Percentiles rank a stretch among this genome's conserved stretches.
Conservation (phyloP, 441 rosid species). For the Iberis amara region DNA sequence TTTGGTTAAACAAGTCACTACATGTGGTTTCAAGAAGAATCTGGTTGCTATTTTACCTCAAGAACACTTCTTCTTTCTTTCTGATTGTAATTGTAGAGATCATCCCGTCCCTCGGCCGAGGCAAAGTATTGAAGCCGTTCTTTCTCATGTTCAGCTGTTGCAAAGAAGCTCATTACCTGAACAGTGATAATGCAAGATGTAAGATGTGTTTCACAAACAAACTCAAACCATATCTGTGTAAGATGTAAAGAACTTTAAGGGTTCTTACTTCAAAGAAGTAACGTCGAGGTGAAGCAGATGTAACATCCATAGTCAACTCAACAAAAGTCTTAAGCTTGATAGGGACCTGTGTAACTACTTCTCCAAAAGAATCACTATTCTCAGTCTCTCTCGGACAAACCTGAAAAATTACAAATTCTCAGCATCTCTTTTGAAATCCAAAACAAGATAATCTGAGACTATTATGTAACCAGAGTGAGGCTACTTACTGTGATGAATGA, state of each 20-base stretch:
- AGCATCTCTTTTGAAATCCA: conserved; percentile 7
- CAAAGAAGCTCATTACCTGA: conserved; percentile 85
- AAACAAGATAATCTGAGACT: neutral
- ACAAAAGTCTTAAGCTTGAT: conserved; percentile 62
- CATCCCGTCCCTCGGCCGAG: conserved; percentile 94
- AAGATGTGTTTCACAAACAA: too few relatives aligned
- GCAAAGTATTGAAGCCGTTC: conserved; percentile 82
- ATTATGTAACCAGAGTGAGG: neutral
- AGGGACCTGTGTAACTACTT: conserved; percentile 36
- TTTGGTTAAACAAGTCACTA: conserved; percentile 4
- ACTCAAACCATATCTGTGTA: neutral
- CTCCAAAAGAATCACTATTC: conserved; percentile 27
- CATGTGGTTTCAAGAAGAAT: conserved; percentile 9
- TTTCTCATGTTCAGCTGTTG: conserved; percentile 74
- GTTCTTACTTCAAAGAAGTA: conserved; percentile 89
- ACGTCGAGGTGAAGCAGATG: conserved; percentile 92
- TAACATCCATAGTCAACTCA: conserved; percentile 84
- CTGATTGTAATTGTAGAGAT: conserved; percentile 87
- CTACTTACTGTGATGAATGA: conserved; percentile 63
- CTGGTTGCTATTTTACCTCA: conserved; percentile 52
- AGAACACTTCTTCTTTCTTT: conserved; percentile 83
- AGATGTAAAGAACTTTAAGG: conserved; percentile 20
- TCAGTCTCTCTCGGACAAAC: conserved; percentile 46
- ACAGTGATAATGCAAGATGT: too few relatives aligned
- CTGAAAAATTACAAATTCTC: conserved; percentile 37